Conservation (phyloP, 169 alveolate genomes). For the Eimeria brunetti region DNA sequence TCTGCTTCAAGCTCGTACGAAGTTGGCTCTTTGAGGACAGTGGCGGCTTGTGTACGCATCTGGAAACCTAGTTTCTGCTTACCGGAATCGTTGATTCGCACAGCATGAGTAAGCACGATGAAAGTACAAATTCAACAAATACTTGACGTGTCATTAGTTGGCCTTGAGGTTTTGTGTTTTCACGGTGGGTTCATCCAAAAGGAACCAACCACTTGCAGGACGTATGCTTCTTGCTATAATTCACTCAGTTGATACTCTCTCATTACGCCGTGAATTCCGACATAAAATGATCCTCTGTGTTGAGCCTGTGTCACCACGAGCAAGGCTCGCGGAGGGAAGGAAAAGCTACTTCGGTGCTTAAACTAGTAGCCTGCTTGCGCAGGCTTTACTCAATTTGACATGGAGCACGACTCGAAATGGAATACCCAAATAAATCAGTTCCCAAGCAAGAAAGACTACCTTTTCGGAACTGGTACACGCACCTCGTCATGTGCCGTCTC, state of each 20-base stretch:
- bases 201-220: not conserved
- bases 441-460: not conserved
- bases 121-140: not conserved
- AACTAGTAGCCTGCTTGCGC: not conserved
- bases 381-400: not conserved
- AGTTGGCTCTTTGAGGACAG: not conserved
- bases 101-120: not conserved
- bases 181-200: not conserved
- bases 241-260: not conserved
- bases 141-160: not conserved
- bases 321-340: not conserved
- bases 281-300: not conserved
- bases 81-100: not conserved
- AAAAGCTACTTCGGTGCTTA: not conserved
- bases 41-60: not conserved
- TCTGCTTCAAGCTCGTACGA: conserved; percentile 4
- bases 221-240: not conserved
- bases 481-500: not conserved
- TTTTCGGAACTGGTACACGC: not conserved
- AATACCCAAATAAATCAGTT: not conserved
- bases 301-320: not conserved
- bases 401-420: not conserved
- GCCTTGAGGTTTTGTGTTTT: not conserved
- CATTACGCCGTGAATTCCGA: not conserved
- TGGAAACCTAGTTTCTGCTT: not conserved